Base-by-base conservation (phyloP, 1,139 yeast species). In the Zygotorulaspora mrakii region DNA sequence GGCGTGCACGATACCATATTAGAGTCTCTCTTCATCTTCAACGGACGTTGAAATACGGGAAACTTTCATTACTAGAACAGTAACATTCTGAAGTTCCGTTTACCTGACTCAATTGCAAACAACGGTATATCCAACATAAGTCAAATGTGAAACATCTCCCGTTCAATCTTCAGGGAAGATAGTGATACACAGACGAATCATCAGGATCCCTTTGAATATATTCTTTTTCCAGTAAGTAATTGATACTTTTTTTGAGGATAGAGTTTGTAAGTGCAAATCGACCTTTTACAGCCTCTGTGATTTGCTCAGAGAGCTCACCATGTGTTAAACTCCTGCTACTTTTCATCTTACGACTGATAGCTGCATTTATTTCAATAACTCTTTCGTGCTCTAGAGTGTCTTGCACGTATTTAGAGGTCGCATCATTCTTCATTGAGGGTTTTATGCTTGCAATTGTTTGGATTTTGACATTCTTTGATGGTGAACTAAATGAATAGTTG, bases 281-380 rank as follows among this genome's bases (percentile, higher is more conserved):
- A 31, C 71, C 66, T 14, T 72, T 65, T 26, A 87, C 69, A 49
- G 79, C 86, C 39, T 74, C 71, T 13, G 83, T 72, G 6, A 82
- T 77, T 49, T 82, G 89, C 32, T 74, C 75, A 14, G 85, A 67
- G 41, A 89, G 68, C 42, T 81, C 81, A 48, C 77, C 77, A 58
- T 84, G 91, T 28, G 65, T 69, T 40, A 82, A 57, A 0, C 71
- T 64, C 53, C 79, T 81, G 25, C 89, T 68, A 1, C 85, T 73
- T 60, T 91, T 91, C 91, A 91, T 82, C 8, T 83, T 77, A 40
- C 97, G 72, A 2, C 89, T 95, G 42, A 89, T 76, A 0, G 95
- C 94, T 0, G 97, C 96, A 55, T 86, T 94, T 2, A 85, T 71
- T 54, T 82, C 87, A 42, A 73, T 71, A 48, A 77, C 64, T 37